Base-by-base conservation (phyloP, 345 rosid species). In the Acer yangbiense region DNA sequence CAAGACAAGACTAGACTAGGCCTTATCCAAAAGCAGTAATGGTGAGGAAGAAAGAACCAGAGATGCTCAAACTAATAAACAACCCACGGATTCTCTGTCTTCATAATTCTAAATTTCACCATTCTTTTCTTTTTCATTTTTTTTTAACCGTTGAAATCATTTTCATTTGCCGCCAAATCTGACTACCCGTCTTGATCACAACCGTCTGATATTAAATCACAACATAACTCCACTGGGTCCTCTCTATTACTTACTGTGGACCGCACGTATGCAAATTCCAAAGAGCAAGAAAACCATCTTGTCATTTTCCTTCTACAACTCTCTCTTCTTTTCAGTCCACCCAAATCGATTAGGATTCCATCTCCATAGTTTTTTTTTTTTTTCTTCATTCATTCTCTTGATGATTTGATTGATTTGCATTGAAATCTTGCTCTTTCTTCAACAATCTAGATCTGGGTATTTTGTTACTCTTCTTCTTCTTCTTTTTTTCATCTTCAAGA, bases 281-380 rank as follows among this genome's bases (percentile, higher is more conserved):
- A 79, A 72, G 16, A 55, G 71, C 55, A 68, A 78, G 79, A 78
- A 77, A 83, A 68, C 80, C 80, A 54, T 74, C 7, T 23, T 41
- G 72, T 77, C 77, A 58, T 75, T 63, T 65, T 75, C 79, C 43
- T 72, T 69, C 70, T 27, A 66, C 60, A 17, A 52, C 17, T 20
- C 63, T 58, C 77, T 25, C 27, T 74, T 25, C 46, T 74, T 4
- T 82, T 72, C 85, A 85, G 82, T 82, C 85, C 87, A 52, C 71
- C 82, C 76, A 32, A 81, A 77, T 74, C 76, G 64, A 80, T 83
- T 65, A 11, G 14, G 76, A 83, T 80, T 73, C 83, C 77, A 14
- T 46, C 1, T 63, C 43, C 68, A 52, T 46, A 16, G 29, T 23
- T 60, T 3, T 8, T 35, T 35, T 32, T 32, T 35, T 35, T 35